phyloP scores from a whole-genome alignment of 495 filamentous ascomycete species.

The Xylaria grammica region DNA sequence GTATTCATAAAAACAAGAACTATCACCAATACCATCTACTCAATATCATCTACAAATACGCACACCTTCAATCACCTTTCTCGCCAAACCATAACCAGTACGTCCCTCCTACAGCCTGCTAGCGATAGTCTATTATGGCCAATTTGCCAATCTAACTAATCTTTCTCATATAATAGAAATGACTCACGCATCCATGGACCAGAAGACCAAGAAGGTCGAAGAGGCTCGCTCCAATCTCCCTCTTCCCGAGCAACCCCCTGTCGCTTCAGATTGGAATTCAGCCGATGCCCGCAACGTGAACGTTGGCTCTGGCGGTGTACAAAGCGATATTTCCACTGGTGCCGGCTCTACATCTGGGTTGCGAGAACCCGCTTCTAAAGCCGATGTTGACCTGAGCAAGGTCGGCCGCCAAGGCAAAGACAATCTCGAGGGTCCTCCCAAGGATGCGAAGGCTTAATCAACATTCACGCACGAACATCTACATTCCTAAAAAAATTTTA shows the following conservation, averaged over 20 bases:
- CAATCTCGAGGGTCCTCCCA: slow-evolving; percentile 52
- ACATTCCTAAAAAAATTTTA: neutral
- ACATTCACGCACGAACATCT: neutral
- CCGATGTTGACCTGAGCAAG: slow-evolving; percentile 50
- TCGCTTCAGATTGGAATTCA: slow-evolving; percentile 74
- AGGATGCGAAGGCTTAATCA: slow-evolving; percentile 53
- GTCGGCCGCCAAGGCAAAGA: slow-evolving; percentile 64
- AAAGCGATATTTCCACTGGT: slow-evolving; percentile 59
- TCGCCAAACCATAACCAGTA: slow-evolving; percentile 17
- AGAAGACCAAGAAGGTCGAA: slow-evolving; percentile 67
- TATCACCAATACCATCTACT: neutral
- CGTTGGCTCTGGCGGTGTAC: slow-evolving; percentile 64
- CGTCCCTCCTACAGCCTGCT: neutral
- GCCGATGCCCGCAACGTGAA: slow-evolving; percentile 69
- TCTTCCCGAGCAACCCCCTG: slow-evolving; percentile 77
- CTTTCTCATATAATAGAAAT: slow-evolving; percentile 30
- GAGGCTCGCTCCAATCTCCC: slow-evolving; percentile 72
- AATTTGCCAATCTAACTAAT: slow-evolving; percentile 9
- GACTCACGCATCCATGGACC: slow-evolving; percentile 38
- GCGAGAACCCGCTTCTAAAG: slow-evolving; percentile 65
- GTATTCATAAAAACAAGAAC: neutral
- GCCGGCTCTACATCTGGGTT: slow-evolving; percentile 58
- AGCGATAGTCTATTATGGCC: neutral
- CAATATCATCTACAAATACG: neutral
- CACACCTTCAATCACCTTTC: neutral